phyloP scores from a whole-genome alignment of 2,329 filamentous ascomycete genomes.

The Mycocentrospora acerina region DNA sequence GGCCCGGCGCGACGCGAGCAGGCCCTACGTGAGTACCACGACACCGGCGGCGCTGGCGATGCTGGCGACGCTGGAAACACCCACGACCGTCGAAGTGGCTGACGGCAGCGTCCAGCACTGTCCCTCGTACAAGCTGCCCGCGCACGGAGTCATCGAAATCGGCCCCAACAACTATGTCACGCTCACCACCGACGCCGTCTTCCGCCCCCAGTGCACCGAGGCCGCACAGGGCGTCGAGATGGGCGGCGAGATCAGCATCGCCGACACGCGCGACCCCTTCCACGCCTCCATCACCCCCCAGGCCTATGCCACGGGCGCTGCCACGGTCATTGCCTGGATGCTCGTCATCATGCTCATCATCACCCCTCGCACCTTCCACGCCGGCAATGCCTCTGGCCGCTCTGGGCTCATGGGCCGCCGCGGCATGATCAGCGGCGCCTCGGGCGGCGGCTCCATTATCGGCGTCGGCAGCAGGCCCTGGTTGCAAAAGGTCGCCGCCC shows the following conservation, averaged over 20 bases:
- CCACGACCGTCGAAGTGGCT: slow-evolving; percentile 18
- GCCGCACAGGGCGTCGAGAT: slow-evolving; percentile 40
- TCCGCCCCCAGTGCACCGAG: slow-evolving; percentile 58
- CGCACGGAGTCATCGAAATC: slow-evolving; percentile 58
- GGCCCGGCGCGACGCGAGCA: slow-evolving; percentile 30
- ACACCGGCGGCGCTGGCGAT: slow-evolving; percentile 1
- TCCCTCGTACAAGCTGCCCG: slow-evolving; percentile 63
- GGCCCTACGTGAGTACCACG: slow-evolving; percentile 33
- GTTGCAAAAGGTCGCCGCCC: slow-evolving; percentile 73
- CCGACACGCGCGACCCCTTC: slow-evolving; percentile 80
- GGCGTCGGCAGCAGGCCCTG: slow-evolving; percentile 90
- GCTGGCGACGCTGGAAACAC: too few species aligned
- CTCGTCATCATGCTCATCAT: slow-evolving; percentile 92
- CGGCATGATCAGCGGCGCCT: slow-evolving; percentile 80
- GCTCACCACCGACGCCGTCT: slow-evolving; percentile 61
- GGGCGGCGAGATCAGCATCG: slow-evolving; percentile 51
- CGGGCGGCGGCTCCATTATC: slow-evolving; percentile 63
- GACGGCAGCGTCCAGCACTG: slow-evolving; percentile 51
- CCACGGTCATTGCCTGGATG: slow-evolving; percentile 87
- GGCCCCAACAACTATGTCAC: slow-evolving; percentile 58
- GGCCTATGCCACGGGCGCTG: slow-evolving; percentile 87
- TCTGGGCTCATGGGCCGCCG: slow-evolving; percentile 77
- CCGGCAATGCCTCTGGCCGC: slow-evolving; percentile 66
- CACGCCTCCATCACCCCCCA: slow-evolving; percentile 92
- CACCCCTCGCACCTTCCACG: slow-evolving; percentile 89